Base-by-base conservation (phyloP, 2,329 filamentous ascomycete species). In the Aspergillus sp. region DNA sequence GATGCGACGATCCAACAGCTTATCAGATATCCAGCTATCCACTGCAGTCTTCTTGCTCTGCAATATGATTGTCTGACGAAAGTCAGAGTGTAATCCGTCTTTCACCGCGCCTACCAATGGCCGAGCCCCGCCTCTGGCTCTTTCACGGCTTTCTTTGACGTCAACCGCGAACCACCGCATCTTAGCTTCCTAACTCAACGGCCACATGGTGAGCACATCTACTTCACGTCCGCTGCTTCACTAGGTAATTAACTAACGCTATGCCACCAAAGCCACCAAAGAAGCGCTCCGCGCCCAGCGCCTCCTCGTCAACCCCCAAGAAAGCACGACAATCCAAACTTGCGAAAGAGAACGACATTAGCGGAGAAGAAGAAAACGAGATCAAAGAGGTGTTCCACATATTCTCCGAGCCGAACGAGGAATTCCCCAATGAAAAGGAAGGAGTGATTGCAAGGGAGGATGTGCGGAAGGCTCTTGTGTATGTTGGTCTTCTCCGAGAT, bases 311-410 rank as follows among this genome's bases (percentile, higher is more conserved):
- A 33, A 62, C 71, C n/a, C 68, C 70, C 11, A 76, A 71, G 61
- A 74, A 72, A 64, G 60, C 69, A 55, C 89, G 89, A 61, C 86
- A 86, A 69, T 96, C 93, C 58, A 96, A 92, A 74, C 90, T 97
- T 67, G 93, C 93, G 30, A 93, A 93, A 77, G 91, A 96, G 71
- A 87, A 97, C 82, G 88, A 92, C 73, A 86, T 98, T 70, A 88
- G 86, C 13, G 89, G 87, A 41, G 86, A 89, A 63, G 89, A 97
- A 76, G 93, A 98, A 77, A 83, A 84, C 65, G 92, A 97, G 77
- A 96, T 99, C 70, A 87, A 86, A 68, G 93, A 97, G 75, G 93
- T 93, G 13, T 98, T 95, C 74, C 82, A 84, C 20, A 83, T 98
- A 7, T 99, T 98, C 73, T 80, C 87, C 1, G 64, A 69, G 1